Evolutionary conservation across 169 alveolate species (phyloP).

Genomic region (Plasmodium gaboni): DNA sequence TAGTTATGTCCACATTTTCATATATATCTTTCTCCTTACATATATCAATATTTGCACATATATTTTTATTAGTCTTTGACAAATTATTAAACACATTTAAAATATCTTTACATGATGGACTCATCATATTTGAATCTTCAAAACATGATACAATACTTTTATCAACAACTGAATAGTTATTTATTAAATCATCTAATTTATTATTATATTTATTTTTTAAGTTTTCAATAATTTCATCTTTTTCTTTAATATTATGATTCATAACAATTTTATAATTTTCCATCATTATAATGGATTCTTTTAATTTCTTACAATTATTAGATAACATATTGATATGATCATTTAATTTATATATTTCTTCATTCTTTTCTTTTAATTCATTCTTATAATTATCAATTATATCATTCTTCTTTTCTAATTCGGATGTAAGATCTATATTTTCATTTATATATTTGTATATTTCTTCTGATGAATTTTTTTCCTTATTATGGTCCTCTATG

Average conservation of each 20-base stretch:
- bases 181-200: conserved; percentile 10
- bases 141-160: not conserved
- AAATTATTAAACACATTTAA: not conserved
- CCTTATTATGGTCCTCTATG: no score
- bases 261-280: conserved; percentile 36
- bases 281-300: conserved; percentile 39
- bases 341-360: conserved; percentile 16
- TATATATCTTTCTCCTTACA: not conserved
- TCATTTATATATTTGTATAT: conserved; percentile 58
- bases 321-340: not conserved
- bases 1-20: not conserved
- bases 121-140: not conserved
- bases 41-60: not conserved
- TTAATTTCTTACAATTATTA: conserved; percentile 5
- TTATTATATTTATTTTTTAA: conserved; percentile 11
- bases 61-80: not conserved
- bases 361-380: conserved; percentile 28
- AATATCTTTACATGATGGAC: conserved; percentile 5
- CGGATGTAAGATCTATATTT: conserved; percentile 63
- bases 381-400: conserved; percentile 34
- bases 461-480: conserved; percentile 5
- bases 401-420: conserved; percentile 52
- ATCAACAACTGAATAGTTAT: not conserved
- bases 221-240: conserved; percentile 43
- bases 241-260: conserved; percentile 43